Percentiles rank a stretch among this genome's conserved stretches.
Conservation (phyloP, 164 flowering plant genomes). For the Umbilicus rupestris region DNA sequence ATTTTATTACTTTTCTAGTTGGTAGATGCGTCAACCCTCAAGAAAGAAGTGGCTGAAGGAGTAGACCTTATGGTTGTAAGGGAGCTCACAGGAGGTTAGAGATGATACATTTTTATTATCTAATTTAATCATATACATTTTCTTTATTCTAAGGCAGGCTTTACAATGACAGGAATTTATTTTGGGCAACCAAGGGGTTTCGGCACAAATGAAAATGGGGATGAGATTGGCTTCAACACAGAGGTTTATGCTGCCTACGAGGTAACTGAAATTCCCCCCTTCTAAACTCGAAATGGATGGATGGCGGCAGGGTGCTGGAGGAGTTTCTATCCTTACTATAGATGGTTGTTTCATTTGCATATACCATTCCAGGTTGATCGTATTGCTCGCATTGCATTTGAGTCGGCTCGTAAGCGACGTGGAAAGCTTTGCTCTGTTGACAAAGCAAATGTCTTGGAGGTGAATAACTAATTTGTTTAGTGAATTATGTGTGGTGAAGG, state of each 20-base stretch:
- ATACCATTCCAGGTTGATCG: constrained; percentile 62
- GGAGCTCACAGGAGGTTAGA: constrained; percentile 95
- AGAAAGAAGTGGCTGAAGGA: constrained; percentile 92
- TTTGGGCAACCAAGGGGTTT: constrained; percentile 98
- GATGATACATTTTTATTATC: not conserved
- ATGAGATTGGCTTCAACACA: constrained; percentile 84
- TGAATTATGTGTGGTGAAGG: not conserved
- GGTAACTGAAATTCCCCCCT: constrained; percentile 29
- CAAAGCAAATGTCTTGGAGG: constrained; percentile 99
- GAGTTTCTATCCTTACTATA: not conserved
- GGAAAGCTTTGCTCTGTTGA: constrained; percentile 95
- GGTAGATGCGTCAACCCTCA: constrained; percentile 88
- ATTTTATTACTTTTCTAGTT: constrained; percentile 36
- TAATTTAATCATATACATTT: not conserved
- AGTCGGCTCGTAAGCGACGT: constrained; percentile 75
- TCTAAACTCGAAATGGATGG: not conserved
- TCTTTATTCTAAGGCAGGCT: not conserved
- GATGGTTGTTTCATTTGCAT: not conserved
- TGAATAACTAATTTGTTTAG: constrained; percentile 15
- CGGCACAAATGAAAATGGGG: constrained; percentile 58
- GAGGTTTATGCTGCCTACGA: constrained; percentile 80
- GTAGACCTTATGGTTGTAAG: constrained; percentile 97
- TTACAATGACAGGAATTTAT: constrained; percentile 58
- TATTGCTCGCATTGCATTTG: constrained; percentile 91
- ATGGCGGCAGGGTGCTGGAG: not conserved